Percentiles rank a stretch among this genome's conserved stretches.
Evolutionary conservation across 2,329 filamentous ascomycete genomes (phyloP).

Genomic region (Aspergillus sergii): DNA sequence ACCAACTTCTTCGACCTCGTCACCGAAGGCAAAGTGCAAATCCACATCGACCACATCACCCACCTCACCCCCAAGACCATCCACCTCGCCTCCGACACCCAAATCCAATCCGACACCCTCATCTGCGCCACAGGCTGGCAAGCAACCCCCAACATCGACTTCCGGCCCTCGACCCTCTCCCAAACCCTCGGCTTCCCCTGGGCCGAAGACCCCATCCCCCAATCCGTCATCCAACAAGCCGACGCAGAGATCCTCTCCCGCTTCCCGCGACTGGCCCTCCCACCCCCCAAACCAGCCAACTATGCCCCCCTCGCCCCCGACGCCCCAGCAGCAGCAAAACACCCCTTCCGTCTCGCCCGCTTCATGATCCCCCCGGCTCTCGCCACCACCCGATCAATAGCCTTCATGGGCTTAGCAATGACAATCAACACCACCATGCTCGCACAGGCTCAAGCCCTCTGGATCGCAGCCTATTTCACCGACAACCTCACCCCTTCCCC

Average conservation of each 20-base stretch:
- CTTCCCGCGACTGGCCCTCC: conserved; percentile 53
- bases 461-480: conserved; percentile 67
- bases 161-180: conserved; percentile 48
- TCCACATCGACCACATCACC: conserved; percentile 59
- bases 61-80: conserved; percentile 50
- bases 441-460: conserved; percentile 58
- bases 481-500: conserved; percentile 47
- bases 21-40: conserved; percentile 53
- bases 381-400: conserved; percentile 46
- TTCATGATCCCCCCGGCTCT: conserved; percentile 51
- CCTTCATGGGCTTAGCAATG: conserved; percentile 52
- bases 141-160: conserved; percentile 51
- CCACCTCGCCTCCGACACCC: conserved; percentile 51
- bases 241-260: conserved; percentile 54
- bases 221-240: conserved; percentile 43
- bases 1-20: conserved; percentile 61
- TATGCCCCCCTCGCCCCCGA: conserved; percentile 35
- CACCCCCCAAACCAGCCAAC: conserved; percentile 35
- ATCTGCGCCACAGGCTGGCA: conserved; percentile 63
- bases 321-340: conserved; percentile 40
- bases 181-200: conserved; percentile 52
- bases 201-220: conserved; percentile 36
- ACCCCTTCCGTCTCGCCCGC: conserved; percentile 52
- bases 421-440: conserved; percentile 50
- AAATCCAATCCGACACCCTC: conserved; percentile 55